These are phyloP conservation scores for Phytophthora tubulina DNA, from an alignment of 352 stramenopile species.

Conservation along the genomic window DNA sequence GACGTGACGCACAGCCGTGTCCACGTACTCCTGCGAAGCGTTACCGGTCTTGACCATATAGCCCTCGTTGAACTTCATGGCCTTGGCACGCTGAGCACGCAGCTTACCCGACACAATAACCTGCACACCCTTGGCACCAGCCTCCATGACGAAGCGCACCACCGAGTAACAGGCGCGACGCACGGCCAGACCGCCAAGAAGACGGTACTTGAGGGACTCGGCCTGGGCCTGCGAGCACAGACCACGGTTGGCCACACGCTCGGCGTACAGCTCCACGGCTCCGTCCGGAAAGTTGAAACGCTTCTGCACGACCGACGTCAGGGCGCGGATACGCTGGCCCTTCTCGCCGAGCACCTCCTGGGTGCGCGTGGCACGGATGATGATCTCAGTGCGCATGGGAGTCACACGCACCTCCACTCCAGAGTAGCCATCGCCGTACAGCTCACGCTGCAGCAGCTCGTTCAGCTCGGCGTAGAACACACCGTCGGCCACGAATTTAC, in stretches of 20 bases:
- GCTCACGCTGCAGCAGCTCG: slow-evolving; percentile 98
- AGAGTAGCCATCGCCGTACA: slow-evolving; percentile 98
- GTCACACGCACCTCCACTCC: slow-evolving; percentile 99
- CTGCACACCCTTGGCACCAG: slow-evolving; percentile 98
- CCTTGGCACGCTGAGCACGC: slow-evolving; percentile 99
- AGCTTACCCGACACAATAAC: slow-evolving; percentile 99
- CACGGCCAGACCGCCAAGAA: slow-evolving; percentile 98
- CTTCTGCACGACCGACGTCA: slow-evolving; percentile 99
- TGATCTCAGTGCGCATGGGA: slow-evolving; percentile 99
- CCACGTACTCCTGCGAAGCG: slow-evolving; percentile 98
- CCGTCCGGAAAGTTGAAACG: slow-evolving; percentile 96
- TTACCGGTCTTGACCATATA: slow-evolving; percentile 99
- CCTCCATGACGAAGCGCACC: slow-evolving; percentile 99
- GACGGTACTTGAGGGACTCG: slow-evolving; percentile 99
- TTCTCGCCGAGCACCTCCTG: slow-evolving; percentile 99
- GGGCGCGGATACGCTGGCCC: slow-evolving; percentile 98
- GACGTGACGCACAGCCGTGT: slow-evolving; percentile 98
- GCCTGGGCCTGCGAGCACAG: slow-evolving; percentile 98
- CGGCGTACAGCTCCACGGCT: slow-evolving; percentile 98
- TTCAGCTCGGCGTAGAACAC: slow-evolving; percentile 99
- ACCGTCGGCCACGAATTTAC: slow-evolving; percentile 99
- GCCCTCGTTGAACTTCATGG: slow-evolving; percentile 99
- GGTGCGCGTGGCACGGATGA: slow-evolving; percentile 99
- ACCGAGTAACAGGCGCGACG: slow-evolving; percentile 99
- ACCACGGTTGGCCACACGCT: slow-evolving; percentile 98